Evolutionary conservation across 805 yeast species (phyloP), one percentile per base, ranked within the genome.

Genomic region (Wickerhamiella galacta): DNA sequence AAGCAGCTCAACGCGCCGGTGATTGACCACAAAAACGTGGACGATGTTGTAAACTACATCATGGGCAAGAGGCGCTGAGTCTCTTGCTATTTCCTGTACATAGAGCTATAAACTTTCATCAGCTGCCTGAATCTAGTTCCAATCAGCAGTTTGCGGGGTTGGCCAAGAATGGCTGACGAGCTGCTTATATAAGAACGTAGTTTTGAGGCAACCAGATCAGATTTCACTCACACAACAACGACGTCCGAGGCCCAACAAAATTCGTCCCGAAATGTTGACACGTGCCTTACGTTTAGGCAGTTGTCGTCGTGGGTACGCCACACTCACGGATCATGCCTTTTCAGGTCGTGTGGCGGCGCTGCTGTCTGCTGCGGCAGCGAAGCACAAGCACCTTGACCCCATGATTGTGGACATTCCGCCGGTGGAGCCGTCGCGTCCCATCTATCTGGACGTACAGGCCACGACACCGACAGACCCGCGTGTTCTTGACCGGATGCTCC

Each of bases 381-480:
- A 29, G 26, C 32, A 39, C 28, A 33, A 30, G 25, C 22, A 21
- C 8, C 28, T 25, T 12, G 30, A 29, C n/a, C 29, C 30, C 4
- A 15, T 31, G 28, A 26, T 32, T 7, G 10, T 28, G 9, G 36
- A 33, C 10, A 25, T 25, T 15, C 27, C 34, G 10, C 15, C 22
- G 22, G 27, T 44, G 8, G 6, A 17, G 11, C 42, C 47, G 16
- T 43, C 32, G 27, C 69, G 95, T 46, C 98, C 99, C 7, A 90
- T 90, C 41, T 90, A 90, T 57, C 60, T 90, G 49, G 99, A 90
- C 49, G 85, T 85, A 68, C 99, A 90, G 60, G 96, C 98, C 20
- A 90, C 99, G 0, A 87, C 99, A 0, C 98, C 96, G 18, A 79
- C 90, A 1, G 99, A 90, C 52, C 98, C 98, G 20, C 66, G 99